Conservation (phyloP, 2,329 filamentous ascomycete genomes). For the Paradendryphiella salina region DNA sequence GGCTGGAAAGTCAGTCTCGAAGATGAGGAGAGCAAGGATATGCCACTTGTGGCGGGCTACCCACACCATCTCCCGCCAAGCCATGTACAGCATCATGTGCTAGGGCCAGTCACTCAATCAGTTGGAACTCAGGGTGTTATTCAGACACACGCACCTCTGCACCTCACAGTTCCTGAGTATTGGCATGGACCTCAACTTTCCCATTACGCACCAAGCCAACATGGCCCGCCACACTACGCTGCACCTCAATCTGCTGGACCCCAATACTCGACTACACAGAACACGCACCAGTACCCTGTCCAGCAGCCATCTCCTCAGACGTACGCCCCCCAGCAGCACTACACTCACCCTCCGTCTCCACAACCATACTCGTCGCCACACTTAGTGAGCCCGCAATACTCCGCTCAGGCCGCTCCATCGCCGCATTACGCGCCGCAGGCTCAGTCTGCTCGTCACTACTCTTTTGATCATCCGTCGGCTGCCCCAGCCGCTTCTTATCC, state of each 20-base stretch:
- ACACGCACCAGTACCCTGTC: conserved; percentile 27
- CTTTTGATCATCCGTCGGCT: conserved; percentile 24
- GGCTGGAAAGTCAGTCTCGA: conserved; percentile 47
- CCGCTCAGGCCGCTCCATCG: conserved; percentile 20
- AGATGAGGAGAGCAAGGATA: conserved; percentile 44
- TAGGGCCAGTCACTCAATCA: conserved; percentile 27
- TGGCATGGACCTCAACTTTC: conserved; percentile 35
- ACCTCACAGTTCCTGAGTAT: conserved; percentile 39
- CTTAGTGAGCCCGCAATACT: conserved; percentile 25
- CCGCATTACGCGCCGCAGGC: conserved; percentile 28
- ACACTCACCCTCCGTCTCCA: conserved; percentile 31
- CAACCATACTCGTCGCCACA: conserved; percentile 33
- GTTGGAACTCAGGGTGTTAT: conserved; percentile 29
- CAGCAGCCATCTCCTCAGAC: conserved; percentile 25
- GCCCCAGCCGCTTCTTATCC: conserved; percentile 26
- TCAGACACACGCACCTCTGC: conserved; percentile 33
- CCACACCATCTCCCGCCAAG: conserved; percentile 35
- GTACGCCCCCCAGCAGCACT: conserved; percentile 27
- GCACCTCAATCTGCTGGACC: conserved; percentile 23
- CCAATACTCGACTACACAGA: conserved; percentile 27
- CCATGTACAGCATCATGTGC: conserved; percentile 34
- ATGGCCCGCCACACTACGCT: conserved; percentile 33
- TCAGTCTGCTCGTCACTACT: conserved; percentile 27
- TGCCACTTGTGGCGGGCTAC: conserved; percentile 37
- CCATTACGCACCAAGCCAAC: conserved; percentile 33